These are phyloP conservation scores for Patellifolia procumbens DNA, from an alignment of 179 eudicot species.

Conservation along the genomic window DNA sequence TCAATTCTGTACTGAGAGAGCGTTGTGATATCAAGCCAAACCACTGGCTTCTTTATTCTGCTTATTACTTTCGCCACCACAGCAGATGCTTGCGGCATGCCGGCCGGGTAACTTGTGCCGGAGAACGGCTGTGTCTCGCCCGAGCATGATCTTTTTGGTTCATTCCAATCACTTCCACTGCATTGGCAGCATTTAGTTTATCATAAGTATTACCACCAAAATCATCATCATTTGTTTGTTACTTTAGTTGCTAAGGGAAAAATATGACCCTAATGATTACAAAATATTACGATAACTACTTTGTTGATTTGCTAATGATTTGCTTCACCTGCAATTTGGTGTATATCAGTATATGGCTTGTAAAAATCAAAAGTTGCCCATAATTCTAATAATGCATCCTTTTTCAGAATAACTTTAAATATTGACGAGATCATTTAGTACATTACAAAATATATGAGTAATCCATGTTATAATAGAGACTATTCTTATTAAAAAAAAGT, in stretches of 20 bases:
- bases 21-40: conserved; percentile 64
- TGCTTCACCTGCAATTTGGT: neutral
- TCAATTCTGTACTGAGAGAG: conserved; percentile 67
- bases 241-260: neutral
- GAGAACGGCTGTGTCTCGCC: conserved; percentile 57
- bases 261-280: conserved; percentile 6
- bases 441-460: too few species aligned
- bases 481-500: too few species aligned
- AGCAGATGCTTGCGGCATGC: conserved; percentile 44
- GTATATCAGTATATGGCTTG: neutral
- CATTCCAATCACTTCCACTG: conserved; percentile 84
- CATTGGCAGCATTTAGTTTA: too few species aligned
- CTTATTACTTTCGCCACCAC: conserved; percentile 66
- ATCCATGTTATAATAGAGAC: too few species aligned
- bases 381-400: too few species aligned
- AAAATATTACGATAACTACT: neutral
- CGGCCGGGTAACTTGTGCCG: conserved; percentile 61
- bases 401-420: too few species aligned
- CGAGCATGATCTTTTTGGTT: conserved; percentile 54
- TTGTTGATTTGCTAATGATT: conserved; percentile 9
- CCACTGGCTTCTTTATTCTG: conserved; percentile 58
- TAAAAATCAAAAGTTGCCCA: neutral
- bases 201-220: neutral
- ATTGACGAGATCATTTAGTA: too few species aligned
- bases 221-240: neutral